Percentiles rank a stretch among this genome's conserved stretches.
Conservation (phyloP, 2,329 filamentous ascomycete genomes). For the Spiromastix sp. region DNA sequence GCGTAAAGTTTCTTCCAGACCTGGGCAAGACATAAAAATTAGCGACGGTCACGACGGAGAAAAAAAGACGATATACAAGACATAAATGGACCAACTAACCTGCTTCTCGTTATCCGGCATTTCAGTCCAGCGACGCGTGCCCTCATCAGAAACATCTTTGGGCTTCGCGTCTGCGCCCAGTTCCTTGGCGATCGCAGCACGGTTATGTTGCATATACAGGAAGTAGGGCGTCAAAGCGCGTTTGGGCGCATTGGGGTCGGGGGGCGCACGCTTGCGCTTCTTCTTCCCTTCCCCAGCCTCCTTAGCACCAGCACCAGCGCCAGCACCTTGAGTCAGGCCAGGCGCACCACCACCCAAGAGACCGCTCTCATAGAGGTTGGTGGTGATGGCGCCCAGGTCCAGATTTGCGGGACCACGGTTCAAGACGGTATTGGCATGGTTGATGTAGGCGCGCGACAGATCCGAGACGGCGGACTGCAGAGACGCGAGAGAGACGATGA, state of each 20-base stretch:
- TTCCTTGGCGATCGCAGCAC: slow-evolving; percentile 69
- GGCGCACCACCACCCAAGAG: slow-evolving; percentile 28
- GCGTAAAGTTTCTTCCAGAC: slow-evolving; percentile 49
- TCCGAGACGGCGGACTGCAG: slow-evolving; percentile 71
- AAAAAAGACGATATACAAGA: too few species aligned
- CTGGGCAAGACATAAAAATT: slow-evolving; percentile 26
- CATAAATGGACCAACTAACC: slow-evolving; percentile 31
- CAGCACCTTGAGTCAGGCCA: slow-evolving; percentile 28
- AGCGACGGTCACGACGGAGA: too few species aligned
- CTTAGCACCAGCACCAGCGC: slow-evolving; percentile 18
- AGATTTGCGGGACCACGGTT: slow-evolving; percentile 46
- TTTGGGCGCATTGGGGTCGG: slow-evolving; percentile 92
- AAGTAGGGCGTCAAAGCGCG: slow-evolving; percentile 90
- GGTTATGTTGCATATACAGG: slow-evolving; percentile 82
- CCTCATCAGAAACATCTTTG: slow-evolving; percentile 79
- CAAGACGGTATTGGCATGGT: slow-evolving; percentile 77
- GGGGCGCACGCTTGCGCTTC: slow-evolving; percentile 78
- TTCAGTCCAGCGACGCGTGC: slow-evolving; percentile 72
- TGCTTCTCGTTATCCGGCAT: slow-evolving; percentile 66
- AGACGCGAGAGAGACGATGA: slow-evolving; percentile 65
- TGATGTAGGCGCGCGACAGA: slow-evolving; percentile 73
- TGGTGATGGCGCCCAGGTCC: slow-evolving; percentile 42
- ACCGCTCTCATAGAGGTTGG: slow-evolving; percentile 34
- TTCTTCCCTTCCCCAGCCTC: slow-evolving; percentile 44
- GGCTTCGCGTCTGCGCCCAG: slow-evolving; percentile 66